Conservation (phyloP, 768 basidiomycete species). For the Leccinum ochraceum region DNA sequence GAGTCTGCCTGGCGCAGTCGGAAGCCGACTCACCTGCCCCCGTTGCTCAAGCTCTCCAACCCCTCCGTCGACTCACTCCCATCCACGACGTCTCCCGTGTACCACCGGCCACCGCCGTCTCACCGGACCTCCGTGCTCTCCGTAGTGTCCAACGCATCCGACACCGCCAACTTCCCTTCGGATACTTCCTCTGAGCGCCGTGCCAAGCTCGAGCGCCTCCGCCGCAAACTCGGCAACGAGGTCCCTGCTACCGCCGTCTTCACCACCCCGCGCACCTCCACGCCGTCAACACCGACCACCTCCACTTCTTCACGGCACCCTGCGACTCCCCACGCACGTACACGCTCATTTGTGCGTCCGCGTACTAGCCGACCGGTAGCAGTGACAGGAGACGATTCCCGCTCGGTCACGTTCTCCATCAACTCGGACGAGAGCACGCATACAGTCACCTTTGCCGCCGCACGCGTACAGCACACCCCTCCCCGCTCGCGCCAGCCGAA, state of each 20-base stretch:
- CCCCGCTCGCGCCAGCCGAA: conserved; percentile 16
- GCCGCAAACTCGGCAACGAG: conserved; percentile 60
- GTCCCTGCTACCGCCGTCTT: conserved; percentile 66
- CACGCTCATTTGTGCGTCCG: conserved; percentile 5
- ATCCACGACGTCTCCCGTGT: conserved; percentile 1
- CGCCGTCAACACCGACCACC: conserved; percentile 9
- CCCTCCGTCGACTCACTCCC: conserved; percentile 4
- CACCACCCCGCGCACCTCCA: conserved; percentile 14
- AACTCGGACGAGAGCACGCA: conserved; percentile 32
- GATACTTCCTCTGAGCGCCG: conserved; percentile 41
- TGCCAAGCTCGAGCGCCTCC: conserved; percentile 63
- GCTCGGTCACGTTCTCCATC: conserved; percentile 27
- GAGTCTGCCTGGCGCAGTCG: conserved; percentile 27
- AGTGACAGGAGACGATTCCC: conserved; percentile 20
- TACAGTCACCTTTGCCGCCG: conserved; percentile 19
- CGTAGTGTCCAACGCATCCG: conserved; percentile 12
- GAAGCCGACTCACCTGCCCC: conserved; percentile 31
- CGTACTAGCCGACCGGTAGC: not conserved
- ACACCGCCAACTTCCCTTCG: conserved; percentile 26
- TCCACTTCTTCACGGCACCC: not conserved
- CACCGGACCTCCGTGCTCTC: conserved; percentile 24
- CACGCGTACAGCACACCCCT: conserved; percentile 15
- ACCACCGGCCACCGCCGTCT: conserved; percentile 10
- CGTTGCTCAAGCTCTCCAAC: conserved; percentile 22
- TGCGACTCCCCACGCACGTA: not conserved